A percentile compares a stretch with the other conserved stretches of the same genome.
phyloP scores from a whole-genome alignment of 805 yeast species.

The Wickerhamomyces silvicola region DNA sequence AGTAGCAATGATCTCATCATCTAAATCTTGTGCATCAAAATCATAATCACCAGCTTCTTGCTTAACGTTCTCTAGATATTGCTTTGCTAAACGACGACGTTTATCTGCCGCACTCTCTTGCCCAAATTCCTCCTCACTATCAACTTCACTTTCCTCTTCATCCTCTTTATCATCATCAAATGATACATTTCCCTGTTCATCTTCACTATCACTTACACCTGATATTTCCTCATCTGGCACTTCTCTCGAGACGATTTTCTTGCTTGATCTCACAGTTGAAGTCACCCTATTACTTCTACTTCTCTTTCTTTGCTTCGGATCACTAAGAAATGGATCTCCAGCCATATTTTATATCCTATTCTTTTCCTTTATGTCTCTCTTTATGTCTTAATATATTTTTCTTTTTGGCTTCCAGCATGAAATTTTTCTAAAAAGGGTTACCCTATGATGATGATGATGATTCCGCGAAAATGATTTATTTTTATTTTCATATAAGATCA shows the following conservation, averaged over 20 bases:
- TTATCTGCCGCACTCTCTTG: constrained; percentile 87
- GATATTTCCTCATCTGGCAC: constrained; percentile 49
- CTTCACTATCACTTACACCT: constrained; percentile 43
- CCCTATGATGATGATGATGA: constrained; percentile 8
- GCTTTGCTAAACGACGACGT: constrained; percentile 89
- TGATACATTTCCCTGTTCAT: constrained; percentile 36
- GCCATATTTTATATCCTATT: constrained; percentile 31
- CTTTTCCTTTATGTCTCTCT: not conserved
- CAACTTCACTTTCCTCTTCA: constrained; percentile 35
- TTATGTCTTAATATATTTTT: not conserved
- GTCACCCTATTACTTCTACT: constrained; percentile 10
- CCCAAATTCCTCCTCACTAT: constrained; percentile 66
- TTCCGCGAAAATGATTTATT: too few relatives aligned
- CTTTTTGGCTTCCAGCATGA: not conserved
- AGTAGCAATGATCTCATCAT: constrained; percentile 74
- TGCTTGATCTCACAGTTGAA: constrained; percentile 7
- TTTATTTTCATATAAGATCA: too few relatives aligned
- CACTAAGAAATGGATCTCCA: constrained; percentile 57
- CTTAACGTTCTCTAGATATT: constrained; percentile 76
- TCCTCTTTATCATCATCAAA: constrained; percentile 26
- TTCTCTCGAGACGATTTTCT: constrained; percentile 3
- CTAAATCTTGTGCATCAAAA: constrained; percentile 88
- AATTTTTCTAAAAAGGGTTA: constrained; percentile 11
- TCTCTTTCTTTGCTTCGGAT: constrained; percentile 42
- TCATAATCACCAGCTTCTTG: constrained; percentile 44